Evolutionary conservation across 164 flowering plant species (phyloP).

Genomic region (Tinospora cordifolia): DNA sequence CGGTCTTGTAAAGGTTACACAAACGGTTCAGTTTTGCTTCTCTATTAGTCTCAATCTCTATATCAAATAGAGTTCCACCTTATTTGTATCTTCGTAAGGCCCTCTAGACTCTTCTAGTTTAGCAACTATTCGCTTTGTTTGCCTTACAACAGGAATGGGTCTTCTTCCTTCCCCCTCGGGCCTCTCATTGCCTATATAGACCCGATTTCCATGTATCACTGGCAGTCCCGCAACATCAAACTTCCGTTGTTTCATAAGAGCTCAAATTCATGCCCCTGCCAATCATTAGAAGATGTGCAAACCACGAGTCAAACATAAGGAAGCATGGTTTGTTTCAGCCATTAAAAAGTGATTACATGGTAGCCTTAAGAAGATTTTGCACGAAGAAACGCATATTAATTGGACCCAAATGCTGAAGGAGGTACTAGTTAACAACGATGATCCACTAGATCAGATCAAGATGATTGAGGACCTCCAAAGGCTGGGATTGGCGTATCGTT

Average conservation of each 20-base stretch:
- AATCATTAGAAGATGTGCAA: not conserved
- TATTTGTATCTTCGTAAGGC: no score
- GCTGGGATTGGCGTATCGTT: conserved; percentile 13
- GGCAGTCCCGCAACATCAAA: not conserved
- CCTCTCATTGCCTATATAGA: not conserved
- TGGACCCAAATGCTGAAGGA: not conserved
- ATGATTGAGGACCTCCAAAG: conserved; percentile 11
- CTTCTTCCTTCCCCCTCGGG: not conserved
- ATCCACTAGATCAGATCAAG: not conserved
- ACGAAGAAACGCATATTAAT: not conserved
- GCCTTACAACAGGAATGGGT: not conserved
- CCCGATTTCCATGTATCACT: not conserved
- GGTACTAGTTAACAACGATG: not conserved
- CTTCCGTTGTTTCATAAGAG: not conserved
- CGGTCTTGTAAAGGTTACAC: no score
- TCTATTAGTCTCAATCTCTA: no score
- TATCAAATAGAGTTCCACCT: no score
- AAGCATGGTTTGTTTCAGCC: not conserved
- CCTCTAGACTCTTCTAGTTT: no score
- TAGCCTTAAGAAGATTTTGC: not conserved
- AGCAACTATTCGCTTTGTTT: not conserved
- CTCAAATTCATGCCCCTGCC: not conserved
- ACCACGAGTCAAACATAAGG: conserved; percentile 3
- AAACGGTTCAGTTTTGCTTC: no score
- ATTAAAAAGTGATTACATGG: conserved; percentile 6